Evolutionary conservation across 1,139 yeast species (phyloP).

Genomic region (Candida sojae): DNA sequence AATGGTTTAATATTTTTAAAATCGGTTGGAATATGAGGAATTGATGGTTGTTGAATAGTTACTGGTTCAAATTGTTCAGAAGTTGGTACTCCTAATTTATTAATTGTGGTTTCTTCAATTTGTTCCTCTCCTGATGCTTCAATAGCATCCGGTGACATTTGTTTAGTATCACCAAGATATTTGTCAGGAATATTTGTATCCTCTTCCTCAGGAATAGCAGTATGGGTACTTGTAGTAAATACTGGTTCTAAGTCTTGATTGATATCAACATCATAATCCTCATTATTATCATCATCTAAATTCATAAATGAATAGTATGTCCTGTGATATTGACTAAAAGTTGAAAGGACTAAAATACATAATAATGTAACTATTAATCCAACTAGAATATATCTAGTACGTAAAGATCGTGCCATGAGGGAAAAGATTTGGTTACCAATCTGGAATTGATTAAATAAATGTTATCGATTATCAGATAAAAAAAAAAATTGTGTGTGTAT

Average conservation of each 20-base stretch:
- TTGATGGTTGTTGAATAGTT: slow-evolving; percentile 18
- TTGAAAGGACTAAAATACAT: background rate
- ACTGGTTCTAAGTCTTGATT: too few species aligned
- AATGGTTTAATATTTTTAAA: slow-evolving; percentile 20
- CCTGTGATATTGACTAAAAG: background rate
- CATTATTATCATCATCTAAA: background rate
- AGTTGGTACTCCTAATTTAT: slow-evolving; percentile 9
- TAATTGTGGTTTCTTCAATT: background rate
- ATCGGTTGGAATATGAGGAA: slow-evolving; percentile 18
- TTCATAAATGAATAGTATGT: background rate
- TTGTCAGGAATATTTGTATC: slow-evolving; percentile 19
- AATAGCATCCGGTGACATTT: slow-evolving; percentile 19
- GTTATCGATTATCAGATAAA: too few species aligned
- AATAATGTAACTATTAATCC: background rate
- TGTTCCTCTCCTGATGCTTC: slow-evolving; percentile 8
- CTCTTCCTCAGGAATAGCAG: background rate
- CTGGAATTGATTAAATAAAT: too few species aligned
- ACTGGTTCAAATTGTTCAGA: slow-evolving; percentile 12
- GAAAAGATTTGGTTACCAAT: too few species aligned
- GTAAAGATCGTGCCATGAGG: background rate
- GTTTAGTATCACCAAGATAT: slow-evolving; percentile 26
- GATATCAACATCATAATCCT: too few species aligned
- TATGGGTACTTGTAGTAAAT: too few species aligned
- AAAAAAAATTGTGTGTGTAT: too few species aligned
- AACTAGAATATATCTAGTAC: background rate